Evolutionary conservation across 164 flowering plant genomes (phyloP).

Genomic region (Umbellularia californica): DNA sequence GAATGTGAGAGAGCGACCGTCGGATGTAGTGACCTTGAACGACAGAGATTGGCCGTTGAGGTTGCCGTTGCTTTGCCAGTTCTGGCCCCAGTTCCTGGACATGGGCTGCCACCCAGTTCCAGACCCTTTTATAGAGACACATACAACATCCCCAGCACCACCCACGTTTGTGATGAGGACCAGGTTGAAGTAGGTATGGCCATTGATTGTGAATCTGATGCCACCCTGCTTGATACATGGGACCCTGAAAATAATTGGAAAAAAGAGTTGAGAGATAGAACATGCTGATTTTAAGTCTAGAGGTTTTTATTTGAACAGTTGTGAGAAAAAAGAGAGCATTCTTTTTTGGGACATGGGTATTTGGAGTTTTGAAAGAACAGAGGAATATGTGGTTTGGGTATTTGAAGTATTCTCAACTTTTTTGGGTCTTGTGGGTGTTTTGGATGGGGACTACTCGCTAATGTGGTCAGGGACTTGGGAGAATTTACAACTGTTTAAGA

Average conservation of each 20-base stretch:
- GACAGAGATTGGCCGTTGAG: constrained; percentile 73
- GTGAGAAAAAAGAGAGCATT: no score
- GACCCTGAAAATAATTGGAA: constrained; percentile 7
- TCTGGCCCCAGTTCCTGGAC: constrained; percentile 89
- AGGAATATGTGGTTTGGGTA: no score
- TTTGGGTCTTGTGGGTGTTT: no score
- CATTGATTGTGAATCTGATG: constrained; percentile 19
- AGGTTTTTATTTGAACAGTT: no score
- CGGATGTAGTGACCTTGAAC: constrained; percentile 70
- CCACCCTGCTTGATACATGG: constrained; percentile 17
- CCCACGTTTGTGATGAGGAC: constrained; percentile 29
- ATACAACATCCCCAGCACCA: constrained; percentile 73
- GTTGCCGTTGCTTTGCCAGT: constrained; percentile 67
- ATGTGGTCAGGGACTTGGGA: no score
- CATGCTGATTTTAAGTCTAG: no score
- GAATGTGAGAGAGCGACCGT: constrained; percentile 51
- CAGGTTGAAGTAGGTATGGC: constrained; percentile 21
- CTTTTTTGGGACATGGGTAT: no score
- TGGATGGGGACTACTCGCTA: no score
- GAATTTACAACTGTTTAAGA: no score
- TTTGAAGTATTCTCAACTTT: no score
- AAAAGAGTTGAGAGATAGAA: background rate
- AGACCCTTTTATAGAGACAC: constrained; percentile 59
- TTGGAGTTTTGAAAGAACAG: no score
- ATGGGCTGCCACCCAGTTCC: constrained; percentile 61